Conservation (phyloP, 2,329 filamentous ascomycete species). For the Cytospora leucostoma region DNA sequence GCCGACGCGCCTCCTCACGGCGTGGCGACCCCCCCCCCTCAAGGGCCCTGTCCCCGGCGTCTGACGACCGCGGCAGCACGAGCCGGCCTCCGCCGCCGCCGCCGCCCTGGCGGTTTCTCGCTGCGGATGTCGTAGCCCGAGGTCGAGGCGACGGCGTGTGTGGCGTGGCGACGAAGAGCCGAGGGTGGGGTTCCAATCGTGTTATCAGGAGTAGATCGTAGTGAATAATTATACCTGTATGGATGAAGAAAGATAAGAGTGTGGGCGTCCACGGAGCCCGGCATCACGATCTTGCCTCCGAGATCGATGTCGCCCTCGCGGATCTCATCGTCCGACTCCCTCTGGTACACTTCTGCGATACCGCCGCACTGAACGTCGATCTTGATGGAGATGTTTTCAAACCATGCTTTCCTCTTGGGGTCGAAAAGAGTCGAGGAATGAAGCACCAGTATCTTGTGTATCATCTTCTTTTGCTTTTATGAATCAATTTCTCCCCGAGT, state of each 20-base stretch:
- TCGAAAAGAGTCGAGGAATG: slow-evolving; percentile 53
- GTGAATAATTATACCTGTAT: slow-evolving; percentile 40
- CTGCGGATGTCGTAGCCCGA: slow-evolving; percentile 51
- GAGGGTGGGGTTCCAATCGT: too few species aligned
- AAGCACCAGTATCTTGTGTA: slow-evolving; percentile 35
- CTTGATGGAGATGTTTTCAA: slow-evolving; percentile 45
- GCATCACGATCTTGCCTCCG: slow-evolving; percentile 52
- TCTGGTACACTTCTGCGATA: slow-evolving; percentile 40
- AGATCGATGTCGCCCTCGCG: slow-evolving; percentile 51
- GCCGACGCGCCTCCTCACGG: slow-evolving; percentile 48
- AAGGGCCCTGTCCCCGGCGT: slow-evolving; percentile 51
- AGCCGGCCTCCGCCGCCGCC: too few species aligned
- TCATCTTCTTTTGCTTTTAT: slow-evolving; percentile 19
- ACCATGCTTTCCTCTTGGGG: slow-evolving; percentile 44
- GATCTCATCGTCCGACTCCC: slow-evolving; percentile 33
- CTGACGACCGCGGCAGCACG: slow-evolving; percentile 41
- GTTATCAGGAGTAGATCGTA: slow-evolving; percentile 10
- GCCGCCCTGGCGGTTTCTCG: slow-evolving; percentile 47
- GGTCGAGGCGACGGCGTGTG: slow-evolving; percentile 50
- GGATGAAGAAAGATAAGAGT: slow-evolving; percentile 59
- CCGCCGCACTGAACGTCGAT: slow-evolving; percentile 43
- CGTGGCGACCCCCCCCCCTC: slow-evolving; percentile 47
- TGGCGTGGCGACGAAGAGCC: slow-evolving; percentile 58
- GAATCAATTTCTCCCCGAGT: neutral
- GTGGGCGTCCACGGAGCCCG: slow-evolving; percentile 57